Percentiles rank a stretch among this genome's conserved stretches.
Conservation (phyloP, 139 green algal species). For the Axilococcus clingmanii region DNA sequence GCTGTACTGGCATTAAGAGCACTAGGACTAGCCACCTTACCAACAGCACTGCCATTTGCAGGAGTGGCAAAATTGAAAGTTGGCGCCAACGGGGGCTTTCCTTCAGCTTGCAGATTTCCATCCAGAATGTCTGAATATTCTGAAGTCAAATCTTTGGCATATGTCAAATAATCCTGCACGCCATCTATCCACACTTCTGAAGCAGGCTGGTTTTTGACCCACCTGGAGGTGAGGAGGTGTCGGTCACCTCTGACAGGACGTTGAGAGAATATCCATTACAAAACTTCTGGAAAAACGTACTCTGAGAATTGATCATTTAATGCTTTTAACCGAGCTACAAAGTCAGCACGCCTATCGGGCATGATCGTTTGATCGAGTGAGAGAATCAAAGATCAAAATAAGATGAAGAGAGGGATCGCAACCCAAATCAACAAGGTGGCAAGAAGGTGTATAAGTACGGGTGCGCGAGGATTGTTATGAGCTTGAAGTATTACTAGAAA, state of each 20-base stretch:
- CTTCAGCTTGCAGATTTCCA: background rate
- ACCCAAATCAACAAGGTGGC: too few species aligned
- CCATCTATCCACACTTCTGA: slow-evolving; percentile 37
- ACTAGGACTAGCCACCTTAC: slow-evolving; percentile 1
- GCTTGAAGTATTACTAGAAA: too few species aligned
- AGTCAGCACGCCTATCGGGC: slow-evolving; percentile 9
- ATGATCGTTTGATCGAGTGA: too few species aligned
- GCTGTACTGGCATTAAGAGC: background rate
- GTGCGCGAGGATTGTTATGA: too few species aligned
- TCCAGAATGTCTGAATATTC: slow-evolving; percentile 43
- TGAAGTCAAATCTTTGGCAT: slow-evolving; percentile 26
- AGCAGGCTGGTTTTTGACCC: slow-evolving; percentile 11
- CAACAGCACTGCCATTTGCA: background rate
- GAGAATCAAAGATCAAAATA: too few species aligned
- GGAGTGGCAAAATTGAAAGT: slow-evolving; percentile 1
- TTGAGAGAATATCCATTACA: background rate
- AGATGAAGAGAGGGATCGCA: too few species aligned
- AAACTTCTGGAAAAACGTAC: slow-evolving; percentile 3
- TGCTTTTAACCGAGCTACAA: slow-evolving; percentile 10
- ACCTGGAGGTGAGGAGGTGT: slow-evolving; percentile 16
- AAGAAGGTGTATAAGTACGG: too few species aligned
- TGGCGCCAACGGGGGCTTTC: background rate
- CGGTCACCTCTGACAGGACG: background rate
- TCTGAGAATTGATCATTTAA: slow-evolving; percentile 28
- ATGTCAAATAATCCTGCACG: slow-evolving; percentile 33